A percentile compares a stretch with the other conserved stretches of the same genome.
phyloP scores from a whole-genome alignment of 1,284 basidiomycete genomes.

The Puccinia triticina region DNA sequence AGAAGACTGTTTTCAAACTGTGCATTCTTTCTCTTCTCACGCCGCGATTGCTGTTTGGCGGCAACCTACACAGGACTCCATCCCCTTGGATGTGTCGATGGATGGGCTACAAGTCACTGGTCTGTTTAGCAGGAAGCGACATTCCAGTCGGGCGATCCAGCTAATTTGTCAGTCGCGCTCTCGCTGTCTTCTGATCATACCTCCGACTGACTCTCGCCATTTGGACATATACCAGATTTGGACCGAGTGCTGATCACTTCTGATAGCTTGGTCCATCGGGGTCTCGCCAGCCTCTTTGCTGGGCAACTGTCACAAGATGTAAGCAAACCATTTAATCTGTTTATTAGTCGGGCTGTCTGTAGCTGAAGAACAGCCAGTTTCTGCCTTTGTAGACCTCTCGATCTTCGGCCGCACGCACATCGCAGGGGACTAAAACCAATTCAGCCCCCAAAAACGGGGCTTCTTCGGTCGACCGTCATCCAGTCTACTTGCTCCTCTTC shows the following conservation, averaged over 20 bases:
- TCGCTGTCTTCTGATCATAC: not conserved
- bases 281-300: constrained; percentile 16
- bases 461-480: constrained; percentile 32
- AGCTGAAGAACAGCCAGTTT: not conserved
- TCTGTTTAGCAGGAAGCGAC: constrained; percentile 24
- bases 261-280: constrained; percentile 26
- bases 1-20: not conserved
- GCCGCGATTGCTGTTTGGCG: not conserved
- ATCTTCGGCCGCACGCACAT: not conserved
- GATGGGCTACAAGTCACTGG: constrained; percentile 19
- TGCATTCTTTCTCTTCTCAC: not conserved
- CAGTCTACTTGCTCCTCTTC: constrained; percentile 29
- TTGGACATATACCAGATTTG: constrained; percentile 3
- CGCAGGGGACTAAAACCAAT: not conserved
- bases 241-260: constrained; percentile 24
- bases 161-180: constrained; percentile 31
- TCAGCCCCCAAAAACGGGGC: not conserved
- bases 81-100: constrained; percentile 16
- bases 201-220: constrained; percentile 9
- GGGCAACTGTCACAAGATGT: constrained; percentile 1
- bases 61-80: constrained; percentile 24
- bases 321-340: not conserved
- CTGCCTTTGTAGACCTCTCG: not conserved
- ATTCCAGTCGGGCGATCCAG: constrained; percentile 30
- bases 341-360: not conserved